Evolutionary conservation across 2,329 filamentous ascomycete species (phyloP), one percentile per base, ranked within the genome.

Genomic region (Trichoderma koningiopsis): DNA sequence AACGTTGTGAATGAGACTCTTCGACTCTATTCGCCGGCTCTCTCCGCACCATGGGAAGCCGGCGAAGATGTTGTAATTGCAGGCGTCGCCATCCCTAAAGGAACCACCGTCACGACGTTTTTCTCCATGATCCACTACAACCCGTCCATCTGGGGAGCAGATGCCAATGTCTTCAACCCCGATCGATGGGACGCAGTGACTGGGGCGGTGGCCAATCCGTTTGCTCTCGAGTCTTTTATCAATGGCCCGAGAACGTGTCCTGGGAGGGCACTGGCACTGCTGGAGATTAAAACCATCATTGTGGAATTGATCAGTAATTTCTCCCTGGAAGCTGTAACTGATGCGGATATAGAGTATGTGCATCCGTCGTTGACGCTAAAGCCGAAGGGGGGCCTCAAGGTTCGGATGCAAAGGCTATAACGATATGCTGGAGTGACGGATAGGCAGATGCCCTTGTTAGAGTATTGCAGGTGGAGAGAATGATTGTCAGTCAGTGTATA

Each of bases 1-100:
- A 81, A 83, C 68, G 79, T 85, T 60, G 76, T 80, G 71, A 81
- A 75, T 40, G 83, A 85, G 73, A 76, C 81, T 4, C 71, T 85
- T 43, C 79, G 83, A 2, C 75, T 82, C 53, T 82, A 80, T 70
- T 77, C 81, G 4, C 81, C 83, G 2, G 72, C 13, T 3, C 76
- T 75, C 70, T 70, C 77, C 55, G 74, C 75, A 3, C 77, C 80
- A 1, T 77, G 79, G 40, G 75, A 81, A 70, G 74, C 80, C 1
- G 72, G 69, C 13, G 35, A 74, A 4, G 79, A 82, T 40, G 70
- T 82, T 6, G 73, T 76, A 3, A 75, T 83, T 52, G 77, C 77
- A 13, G 81, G 80, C 31, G 71, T 76, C 0, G 47, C 75, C 29
- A 75, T 83, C 49, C 80, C 81, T 43, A 80, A 80, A 68, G 81